Percentiles rank a stretch among this genome's conserved stretches.
Evolutionary conservation across 148 eudicot genomes (phyloP).

Genomic region (Arbutus unedo): DNA sequence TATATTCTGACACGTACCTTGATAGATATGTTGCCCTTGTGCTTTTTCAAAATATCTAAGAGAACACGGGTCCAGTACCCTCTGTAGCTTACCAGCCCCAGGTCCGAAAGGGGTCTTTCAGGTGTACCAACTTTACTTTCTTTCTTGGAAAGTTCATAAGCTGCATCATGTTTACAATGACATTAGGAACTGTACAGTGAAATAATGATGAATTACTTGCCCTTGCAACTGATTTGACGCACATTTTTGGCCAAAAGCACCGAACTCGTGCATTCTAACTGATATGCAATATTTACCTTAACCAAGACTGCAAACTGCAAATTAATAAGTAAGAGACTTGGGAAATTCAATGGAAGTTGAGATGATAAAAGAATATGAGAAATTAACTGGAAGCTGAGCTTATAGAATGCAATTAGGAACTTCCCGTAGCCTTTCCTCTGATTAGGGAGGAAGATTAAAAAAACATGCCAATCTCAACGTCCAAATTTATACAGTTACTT

Average conservation of each 20-base stretch:
- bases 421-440: slow-evolving; percentile 98
- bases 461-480: slow-evolving; percentile 60
- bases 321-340: not conserved
- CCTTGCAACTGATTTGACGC: not conserved
- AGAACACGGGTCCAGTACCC: slow-evolving; percentile 99
- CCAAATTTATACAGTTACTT: not conserved
- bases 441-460: slow-evolving; percentile 95
- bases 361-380: not conserved
- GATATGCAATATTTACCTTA: not conserved
- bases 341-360: slow-evolving; percentile 3
- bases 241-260: not conserved
- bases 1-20: slow-evolving; percentile 45
- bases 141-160: slow-evolving; percentile 99
- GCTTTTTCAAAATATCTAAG: slow-evolving; percentile 86
- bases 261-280: not conserved
- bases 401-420: slow-evolving; percentile 93
- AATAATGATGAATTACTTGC: not conserved
- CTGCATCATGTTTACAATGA: slow-evolving; percentile 32
- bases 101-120: slow-evolving; percentile 94
- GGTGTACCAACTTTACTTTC: slow-evolving; percentile 98
- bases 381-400: slow-evolving; percentile 24
- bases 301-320: not conserved
- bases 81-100: slow-evolving; percentile 89
- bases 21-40: slow-evolving; percentile 95
- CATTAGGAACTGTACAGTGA: not conserved